Conservation (phyloP, 495 filamentous ascomycete genomes). For the Talaromyces ruber region DNA sequence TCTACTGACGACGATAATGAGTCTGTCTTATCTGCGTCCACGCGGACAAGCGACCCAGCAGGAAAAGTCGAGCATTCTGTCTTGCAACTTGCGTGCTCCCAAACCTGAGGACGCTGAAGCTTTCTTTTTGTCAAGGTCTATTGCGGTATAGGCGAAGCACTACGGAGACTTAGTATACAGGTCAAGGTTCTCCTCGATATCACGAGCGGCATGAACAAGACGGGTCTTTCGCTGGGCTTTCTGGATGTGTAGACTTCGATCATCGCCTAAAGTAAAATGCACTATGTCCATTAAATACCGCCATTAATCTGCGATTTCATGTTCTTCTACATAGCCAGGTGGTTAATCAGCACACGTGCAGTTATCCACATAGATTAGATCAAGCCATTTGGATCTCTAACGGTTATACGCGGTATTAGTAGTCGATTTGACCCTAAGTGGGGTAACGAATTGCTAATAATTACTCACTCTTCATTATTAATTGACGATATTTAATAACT, state of each 20-base stretch:
- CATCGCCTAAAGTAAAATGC: no score
- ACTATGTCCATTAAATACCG: no score
- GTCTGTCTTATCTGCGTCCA: slow-evolving; percentile 79
- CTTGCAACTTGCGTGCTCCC: slow-evolving; percentile 79
- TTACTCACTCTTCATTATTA: neutral
- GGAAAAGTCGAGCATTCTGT: slow-evolving; percentile 80
- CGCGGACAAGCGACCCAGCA: slow-evolving; percentile 65
- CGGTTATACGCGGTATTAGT: neutral
- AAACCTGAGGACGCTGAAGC: slow-evolving; percentile 78
- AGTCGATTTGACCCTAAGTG: neutral
- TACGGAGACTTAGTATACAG: slow-evolving; percentile 79
- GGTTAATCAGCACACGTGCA: neutral
- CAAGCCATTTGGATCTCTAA: neutral
- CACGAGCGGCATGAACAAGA: no score
- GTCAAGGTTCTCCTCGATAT: slow-evolving; percentile 52
- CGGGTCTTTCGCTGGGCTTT: no score
- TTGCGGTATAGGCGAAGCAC: slow-evolving; percentile 73
- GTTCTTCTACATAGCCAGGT: neutral
- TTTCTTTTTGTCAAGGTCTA: slow-evolving; percentile 74
- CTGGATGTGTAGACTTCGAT: no score
- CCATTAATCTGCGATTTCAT: no score
- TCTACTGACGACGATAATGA: slow-evolving; percentile 91
- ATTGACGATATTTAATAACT: neutral
- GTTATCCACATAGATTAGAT: neutral
- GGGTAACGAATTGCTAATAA: neutral